Evolutionary conservation across 2,329 filamentous ascomycete genomes (phyloP), one percentile per base, ranked within the genome.

Genomic region (Clarireedia hainanense): DNA sequence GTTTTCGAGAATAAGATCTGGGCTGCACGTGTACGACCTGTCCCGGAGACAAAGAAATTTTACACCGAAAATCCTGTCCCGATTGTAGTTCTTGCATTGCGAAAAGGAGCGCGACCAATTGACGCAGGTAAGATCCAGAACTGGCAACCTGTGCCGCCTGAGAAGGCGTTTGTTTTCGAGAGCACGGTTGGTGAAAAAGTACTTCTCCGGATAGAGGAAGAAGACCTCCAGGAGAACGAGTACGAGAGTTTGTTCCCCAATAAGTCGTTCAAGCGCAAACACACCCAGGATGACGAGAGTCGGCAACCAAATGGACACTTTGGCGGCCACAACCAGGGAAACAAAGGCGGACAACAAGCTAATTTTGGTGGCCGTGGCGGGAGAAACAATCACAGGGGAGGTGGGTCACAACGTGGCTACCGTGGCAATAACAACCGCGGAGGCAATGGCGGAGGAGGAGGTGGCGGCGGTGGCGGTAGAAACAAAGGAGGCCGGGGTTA

Each of bases 121-220:
- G 91, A 96, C 65, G 91, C 89, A 15, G 80, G 79, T 55, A 86
- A 84, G 65, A 96, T 97, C 57, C 81, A 84, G 54, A 85, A 87
- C 61, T 97, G 92, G 94, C 81, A 88, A 60, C 83, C 89, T 4
- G 78, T 95, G 3, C 73, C 86, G 0, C 75, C 80, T 5, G 84
- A 90, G 6, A 82, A 88, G 65, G 78, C 83, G 0, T 83, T 91
- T 66, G 78, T 83, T 5, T 91, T 97, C 65, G 89, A 95, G 60
- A 91, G 88, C 0, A 83, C 82, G 0, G 89, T 97, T 1, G 88
- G 88, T 17, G 91, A 97, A 72, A 96, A 95, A 73, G 82, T 89
- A 15, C 77, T 94, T 60, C 73, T 97, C 51, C 81, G 88, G 1
- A 85, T 97, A 47, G 90, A 96, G 69, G 77, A 84, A 52, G 88